phyloP scores from a whole-genome alignment of 805 yeast genomes.

The Zygosaccharomyces gambellarensis region DNA sequence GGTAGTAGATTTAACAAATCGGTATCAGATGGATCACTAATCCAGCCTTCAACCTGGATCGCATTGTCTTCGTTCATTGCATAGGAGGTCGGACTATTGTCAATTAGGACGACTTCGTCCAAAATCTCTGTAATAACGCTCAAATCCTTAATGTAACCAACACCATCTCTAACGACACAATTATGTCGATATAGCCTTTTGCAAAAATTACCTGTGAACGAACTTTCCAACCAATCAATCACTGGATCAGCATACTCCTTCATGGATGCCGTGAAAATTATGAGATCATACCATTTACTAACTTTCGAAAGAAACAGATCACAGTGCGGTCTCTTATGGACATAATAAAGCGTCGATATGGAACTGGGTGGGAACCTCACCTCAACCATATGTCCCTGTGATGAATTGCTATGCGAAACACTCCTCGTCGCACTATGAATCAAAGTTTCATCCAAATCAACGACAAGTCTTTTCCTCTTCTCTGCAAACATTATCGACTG shows the following conservation, averaged over 20 bases:
- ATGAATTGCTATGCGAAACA: slow-evolving; percentile 26
- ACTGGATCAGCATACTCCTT: slow-evolving; percentile 96
- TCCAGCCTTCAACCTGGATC: slow-evolving; percentile 95
- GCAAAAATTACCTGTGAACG: slow-evolving; percentile 47
- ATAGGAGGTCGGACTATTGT: slow-evolving; percentile 90
- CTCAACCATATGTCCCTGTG: slow-evolving; percentile 69
- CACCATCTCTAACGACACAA: slow-evolving; percentile 71
- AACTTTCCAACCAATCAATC: slow-evolving; percentile 78
- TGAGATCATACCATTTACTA: slow-evolving; percentile 80
- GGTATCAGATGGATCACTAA: slow-evolving; percentile 87
- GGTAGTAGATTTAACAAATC: slow-evolving; percentile 82
- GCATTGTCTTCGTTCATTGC: slow-evolving; percentile 83
- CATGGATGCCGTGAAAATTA: slow-evolving; percentile 91
- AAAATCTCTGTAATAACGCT: slow-evolving; percentile 18
- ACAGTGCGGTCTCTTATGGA: slow-evolving; percentile 88
- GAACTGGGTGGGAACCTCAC: slow-evolving; percentile 55
- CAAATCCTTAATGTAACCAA: slow-evolving; percentile 81
- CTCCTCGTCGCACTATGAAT: slow-evolving; percentile 83
- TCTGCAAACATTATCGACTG: slow-evolving; percentile 31
- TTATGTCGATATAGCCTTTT: slow-evolving; percentile 71
- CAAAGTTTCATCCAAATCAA: slow-evolving; percentile 91
- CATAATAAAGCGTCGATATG: slow-evolving; percentile 77
- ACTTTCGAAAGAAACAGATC: slow-evolving; percentile 77
- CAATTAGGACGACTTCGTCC: slow-evolving; percentile 67
- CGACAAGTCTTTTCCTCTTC: slow-evolving; percentile 58